Evolutionary conservation across 1,139 yeast species (phyloP).

Genomic region (Suzukiozyma palmioleophila): DNA sequence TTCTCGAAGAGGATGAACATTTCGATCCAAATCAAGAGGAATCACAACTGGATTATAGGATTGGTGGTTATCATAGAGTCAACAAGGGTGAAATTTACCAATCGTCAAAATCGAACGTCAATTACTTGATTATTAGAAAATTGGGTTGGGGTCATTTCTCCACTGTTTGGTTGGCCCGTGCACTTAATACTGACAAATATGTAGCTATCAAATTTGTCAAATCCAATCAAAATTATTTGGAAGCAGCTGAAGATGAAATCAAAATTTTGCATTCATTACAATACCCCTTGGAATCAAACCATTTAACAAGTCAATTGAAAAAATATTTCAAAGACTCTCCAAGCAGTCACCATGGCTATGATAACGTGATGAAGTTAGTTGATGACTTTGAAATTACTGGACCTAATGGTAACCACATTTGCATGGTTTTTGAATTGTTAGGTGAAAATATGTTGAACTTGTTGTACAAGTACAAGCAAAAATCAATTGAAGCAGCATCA

Average conservation of each 20-base stretch:
- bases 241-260: conserved; percentile 43
- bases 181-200: conserved; percentile 20
- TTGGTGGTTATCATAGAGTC: conserved; percentile 43
- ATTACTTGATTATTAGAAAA: conserved; percentile 34
- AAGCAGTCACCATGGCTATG: conserved; percentile 31
- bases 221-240: conserved; percentile 34
- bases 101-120: conserved; percentile 20
- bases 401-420: conserved; percentile 40
- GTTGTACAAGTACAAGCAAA: conserved; percentile 32
- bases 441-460: conserved; percentile 40
- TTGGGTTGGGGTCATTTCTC: conserved; percentile 90
- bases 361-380: conserved; percentile 35
- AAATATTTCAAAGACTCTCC: conserved; percentile 12
- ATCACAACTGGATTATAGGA: conserved; percentile 31
- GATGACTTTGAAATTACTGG: conserved; percentile 40
- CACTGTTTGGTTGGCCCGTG: conserved; percentile 78
- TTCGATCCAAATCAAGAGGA: conserved; percentile 37
- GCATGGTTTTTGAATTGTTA: conserved; percentile 42
- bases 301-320: conserved; percentile 20
- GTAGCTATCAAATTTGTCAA: conserved; percentile 44
- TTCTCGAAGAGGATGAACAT: conserved; percentile 22
- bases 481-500: conserved; percentile 4
- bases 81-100: conserved; percentile 35
- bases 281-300: conserved; percentile 18
- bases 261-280: conserved; percentile 22